These are phyloP conservation scores for Wallacemonas sp. DNA, from an alignment of 208 protist species.

Conservation along the genomic window DNA sequence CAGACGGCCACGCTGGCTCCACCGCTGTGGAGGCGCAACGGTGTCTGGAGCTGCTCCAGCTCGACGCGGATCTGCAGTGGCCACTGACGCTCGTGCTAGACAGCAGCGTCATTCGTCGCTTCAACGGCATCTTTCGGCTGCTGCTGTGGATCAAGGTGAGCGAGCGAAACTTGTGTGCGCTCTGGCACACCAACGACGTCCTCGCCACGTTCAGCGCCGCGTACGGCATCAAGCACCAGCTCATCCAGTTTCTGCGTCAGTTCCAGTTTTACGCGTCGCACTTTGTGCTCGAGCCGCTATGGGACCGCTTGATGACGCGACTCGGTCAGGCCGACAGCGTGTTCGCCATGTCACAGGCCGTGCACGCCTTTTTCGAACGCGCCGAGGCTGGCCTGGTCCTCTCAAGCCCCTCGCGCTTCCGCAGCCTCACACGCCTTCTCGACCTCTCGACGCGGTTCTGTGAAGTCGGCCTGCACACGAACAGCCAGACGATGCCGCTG, in stretches of 20 bases:
- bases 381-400: constrained; percentile 75
- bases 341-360: constrained; percentile 62
- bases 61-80: constrained; percentile 85
- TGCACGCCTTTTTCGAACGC: constrained; percentile 76
- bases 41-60: constrained; percentile 78
- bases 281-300: constrained; percentile 86
- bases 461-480: constrained; percentile 67
- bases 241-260: constrained; percentile 86
- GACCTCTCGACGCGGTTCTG: constrained; percentile 76
- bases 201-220: constrained; percentile 52
- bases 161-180: constrained; percentile 63
- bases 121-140: constrained; percentile 85
- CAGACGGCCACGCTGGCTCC: constrained; percentile 25
- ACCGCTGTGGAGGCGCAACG: constrained; percentile 36
- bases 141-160: constrained; percentile 82
- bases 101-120: constrained; percentile 41
- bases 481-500: constrained; percentile 48
- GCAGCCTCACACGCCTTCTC: constrained; percentile 69
- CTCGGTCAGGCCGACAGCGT: constrained; percentile 72
- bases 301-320: constrained; percentile 63
- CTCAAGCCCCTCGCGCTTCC: constrained; percentile 68
- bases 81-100: constrained; percentile 82
- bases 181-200: constrained; percentile 57
- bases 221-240: constrained; percentile 83
- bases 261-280: constrained; percentile 90